Conservation (phyloP, 129 eudicot species). For the Mikania micrantha region DNA sequence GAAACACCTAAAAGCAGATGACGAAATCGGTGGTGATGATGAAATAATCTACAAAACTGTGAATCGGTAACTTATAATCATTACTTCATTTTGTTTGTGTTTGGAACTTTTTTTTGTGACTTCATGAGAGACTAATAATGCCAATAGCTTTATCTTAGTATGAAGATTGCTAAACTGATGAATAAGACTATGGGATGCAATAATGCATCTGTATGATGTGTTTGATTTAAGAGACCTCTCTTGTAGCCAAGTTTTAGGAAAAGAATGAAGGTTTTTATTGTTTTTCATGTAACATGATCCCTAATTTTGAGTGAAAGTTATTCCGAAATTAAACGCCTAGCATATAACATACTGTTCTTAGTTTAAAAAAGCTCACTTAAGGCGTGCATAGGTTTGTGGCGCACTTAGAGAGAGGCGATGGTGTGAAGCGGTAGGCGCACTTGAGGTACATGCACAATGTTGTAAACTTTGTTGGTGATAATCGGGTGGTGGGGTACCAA, state of each 20-base stretch:
- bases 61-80: slow-evolving; percentile 45
- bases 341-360: neutral
- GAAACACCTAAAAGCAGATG: slow-evolving; percentile 75
- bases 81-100: neutral
- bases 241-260: neutral
- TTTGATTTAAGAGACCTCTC: neutral
- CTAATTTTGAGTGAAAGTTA: neutral
- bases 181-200: neutral
- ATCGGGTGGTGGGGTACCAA: too few relatives aligned
- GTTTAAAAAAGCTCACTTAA: neutral
- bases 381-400: neutral
- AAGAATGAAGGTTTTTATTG: neutral
- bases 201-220: neutral
- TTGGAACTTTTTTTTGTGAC: neutral
- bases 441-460: too few relatives aligned
- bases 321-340: neutral
- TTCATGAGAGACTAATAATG: neutral
- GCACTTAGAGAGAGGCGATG: neutral
- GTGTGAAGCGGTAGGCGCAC: neutral
- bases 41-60: slow-evolving; percentile 89
- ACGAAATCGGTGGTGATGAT: slow-evolving; percentile 52
- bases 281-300: neutral
- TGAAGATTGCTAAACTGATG: neutral
- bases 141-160: neutral
- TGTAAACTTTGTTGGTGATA: too few relatives aligned